Evolutionary conservation across 1,139 yeast genomes (phyloP).

Genomic region (Candida dubliniensis): DNA sequence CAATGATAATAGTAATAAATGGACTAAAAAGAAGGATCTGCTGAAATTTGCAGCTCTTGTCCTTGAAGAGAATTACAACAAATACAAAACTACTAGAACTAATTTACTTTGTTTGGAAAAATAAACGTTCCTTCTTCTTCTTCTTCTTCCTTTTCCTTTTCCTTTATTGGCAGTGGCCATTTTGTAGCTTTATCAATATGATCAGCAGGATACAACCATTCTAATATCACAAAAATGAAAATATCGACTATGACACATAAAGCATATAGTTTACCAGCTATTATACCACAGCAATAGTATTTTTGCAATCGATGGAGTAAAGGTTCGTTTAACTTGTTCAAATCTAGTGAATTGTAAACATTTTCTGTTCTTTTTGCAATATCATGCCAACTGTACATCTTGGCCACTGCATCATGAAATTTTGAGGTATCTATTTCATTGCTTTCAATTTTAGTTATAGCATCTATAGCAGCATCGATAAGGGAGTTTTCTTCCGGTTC

Average conservation of each 20-base stretch:
- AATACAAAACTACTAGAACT: constrained; percentile 8
- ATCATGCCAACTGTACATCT: constrained; percentile 92
- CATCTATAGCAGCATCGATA: constrained; percentile 65
- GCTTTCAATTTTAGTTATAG: constrained; percentile 57
- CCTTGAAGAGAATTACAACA: constrained; percentile 15
- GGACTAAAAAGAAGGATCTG: constrained; percentile 13
- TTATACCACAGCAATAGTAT: constrained; percentile 72
- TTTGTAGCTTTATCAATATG: constrained; percentile 71
- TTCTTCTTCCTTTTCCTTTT: constrained; percentile 22
- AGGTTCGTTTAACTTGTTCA: constrained; percentile 45
- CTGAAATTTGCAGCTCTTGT: constrained; percentile 21
- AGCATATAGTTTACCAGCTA: constrained; percentile 83
- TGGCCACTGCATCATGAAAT: constrained; percentile 75
- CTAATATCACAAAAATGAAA: constrained; percentile 60
- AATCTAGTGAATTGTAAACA: constrained; percentile 66
- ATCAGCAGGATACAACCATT: constrained; percentile 66
- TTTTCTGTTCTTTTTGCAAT: constrained; percentile 83
- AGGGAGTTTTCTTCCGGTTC: constrained; percentile 79
- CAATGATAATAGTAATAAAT: constrained; percentile 5
- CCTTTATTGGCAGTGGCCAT: constrained; percentile 55
- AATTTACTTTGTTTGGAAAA: constrained; percentile 1
- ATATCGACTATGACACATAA: constrained; percentile 80
- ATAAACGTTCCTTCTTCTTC: neutral
- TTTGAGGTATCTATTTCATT: constrained; percentile 65
- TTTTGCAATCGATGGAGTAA: constrained; percentile 51